Percentiles rank a stretch among this genome's conserved stretches.
These are phyloP conservation scores for Kewa caespitosa DNA, from an alignment of 179 eudicot species.

Conservation along the genomic window DNA sequence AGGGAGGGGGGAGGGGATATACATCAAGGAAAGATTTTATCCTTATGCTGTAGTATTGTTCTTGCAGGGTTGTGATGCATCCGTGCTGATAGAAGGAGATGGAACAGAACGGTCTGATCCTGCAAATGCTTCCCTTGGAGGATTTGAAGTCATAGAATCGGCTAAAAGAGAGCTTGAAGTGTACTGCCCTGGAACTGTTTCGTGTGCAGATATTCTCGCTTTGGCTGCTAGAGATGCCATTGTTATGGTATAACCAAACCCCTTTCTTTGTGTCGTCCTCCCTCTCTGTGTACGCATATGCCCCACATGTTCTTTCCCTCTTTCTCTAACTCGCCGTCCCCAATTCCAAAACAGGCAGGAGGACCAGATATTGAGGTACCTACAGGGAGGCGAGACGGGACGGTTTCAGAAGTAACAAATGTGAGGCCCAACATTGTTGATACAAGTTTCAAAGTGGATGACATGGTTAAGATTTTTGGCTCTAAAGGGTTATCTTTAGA, in stretches of 20 bases:
- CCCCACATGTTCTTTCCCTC: neutral
- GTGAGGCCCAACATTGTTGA: conserved; percentile 62
- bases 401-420: conserved; percentile 35
- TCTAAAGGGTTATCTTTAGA: conserved; percentile 57
- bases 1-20: neutral
- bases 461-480: conserved; percentile 50
- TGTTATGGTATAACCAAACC: conserved; percentile 41
- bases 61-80: conserved; percentile 50
- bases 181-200: conserved; percentile 53
- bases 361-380: conserved; percentile 47
- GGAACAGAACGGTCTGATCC: conserved; percentile 39
- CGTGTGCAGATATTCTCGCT: conserved; percentile 56
- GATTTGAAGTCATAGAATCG: conserved; percentile 44
- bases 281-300: too few species aligned
- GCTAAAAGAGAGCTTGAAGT: conserved; percentile 40
- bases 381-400: conserved; percentile 50
- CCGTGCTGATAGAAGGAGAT: conserved; percentile 40
- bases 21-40: neutral
- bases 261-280: neutral
- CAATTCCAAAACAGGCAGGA: conserved; percentile 32
- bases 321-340: neutral
- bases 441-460: conserved; percentile 62
- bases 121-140: conserved; percentile 42
- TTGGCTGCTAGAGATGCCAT: conserved; percentile 62
- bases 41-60: conserved; percentile 3